phyloP scores from a whole-genome alignment of 2,329 filamentous ascomycete genomes.

The Colletotrichum plurivorum region DNA sequence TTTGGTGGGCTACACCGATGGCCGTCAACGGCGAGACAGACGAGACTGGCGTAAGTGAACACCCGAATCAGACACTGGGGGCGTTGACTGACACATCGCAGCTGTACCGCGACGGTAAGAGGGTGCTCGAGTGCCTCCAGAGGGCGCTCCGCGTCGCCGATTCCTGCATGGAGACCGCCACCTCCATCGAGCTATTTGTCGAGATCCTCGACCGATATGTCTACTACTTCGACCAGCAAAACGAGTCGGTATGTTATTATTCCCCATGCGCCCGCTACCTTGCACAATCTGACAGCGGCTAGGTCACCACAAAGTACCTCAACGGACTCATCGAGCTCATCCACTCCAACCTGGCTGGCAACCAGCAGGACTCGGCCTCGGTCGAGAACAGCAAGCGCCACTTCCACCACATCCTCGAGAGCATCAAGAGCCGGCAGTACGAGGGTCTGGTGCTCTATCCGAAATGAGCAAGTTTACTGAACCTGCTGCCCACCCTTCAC shows the following conservation, averaged over 20 bases:
- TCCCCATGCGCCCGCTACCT: too few species aligned
- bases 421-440: conserved; percentile 91
- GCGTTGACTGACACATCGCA: conserved; percentile 54
- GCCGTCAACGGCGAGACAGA: conserved; percentile 84
- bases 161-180: conserved; percentile 98
- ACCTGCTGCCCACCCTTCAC: background rate
- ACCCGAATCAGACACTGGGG: conserved; percentile 18
- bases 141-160: conserved; percentile 95
- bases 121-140: conserved; percentile 95
- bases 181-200: conserved; percentile 97
- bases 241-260: conserved; percentile 80
- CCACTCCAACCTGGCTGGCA: conserved; percentile 92
- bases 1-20: conserved; percentile 97
- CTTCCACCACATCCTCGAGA: conserved; percentile 94
- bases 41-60: conserved; percentile 76
- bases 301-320: conserved; percentile 95
- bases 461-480: conserved; percentile 44
- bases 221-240: conserved; percentile 99
- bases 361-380: conserved; percentile 83
- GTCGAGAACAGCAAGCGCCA: conserved; percentile 93
- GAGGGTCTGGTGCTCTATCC: conserved; percentile 87
- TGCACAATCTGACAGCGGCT: background rate
- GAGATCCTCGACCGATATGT: conserved; percentile 99
- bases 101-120: conserved; percentile 97
- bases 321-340: conserved; percentile 99